Evolutionary conservation across 495 filamentous ascomycete species (phyloP).

Genomic region (Bathelium albidoporum): DNA sequence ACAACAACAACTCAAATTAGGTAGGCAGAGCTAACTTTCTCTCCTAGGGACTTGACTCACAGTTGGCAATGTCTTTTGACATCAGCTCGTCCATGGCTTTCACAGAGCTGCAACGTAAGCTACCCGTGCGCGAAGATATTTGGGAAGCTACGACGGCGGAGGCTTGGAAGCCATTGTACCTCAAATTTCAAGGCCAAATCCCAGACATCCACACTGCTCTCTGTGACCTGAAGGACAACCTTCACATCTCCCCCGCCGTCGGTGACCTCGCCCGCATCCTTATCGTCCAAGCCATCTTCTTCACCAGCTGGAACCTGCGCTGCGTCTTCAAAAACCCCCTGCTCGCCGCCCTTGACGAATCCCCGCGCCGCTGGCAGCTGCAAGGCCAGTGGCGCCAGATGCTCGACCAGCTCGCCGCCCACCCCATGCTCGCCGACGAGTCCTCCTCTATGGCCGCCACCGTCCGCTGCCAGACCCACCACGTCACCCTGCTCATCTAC

Average conservation of each 20-base stretch:
- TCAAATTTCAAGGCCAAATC: neutral
- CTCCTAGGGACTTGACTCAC: slow-evolving; percentile 6
- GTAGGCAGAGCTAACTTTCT: neutral
- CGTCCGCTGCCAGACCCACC: neutral
- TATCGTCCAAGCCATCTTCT: neutral
- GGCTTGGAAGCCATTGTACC: slow-evolving; percentile 6
- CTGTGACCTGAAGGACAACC: neutral
- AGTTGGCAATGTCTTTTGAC: slow-evolving; percentile 8
- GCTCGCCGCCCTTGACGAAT: neutral
- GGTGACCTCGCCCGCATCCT: neutral
- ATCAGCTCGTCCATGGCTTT: slow-evolving; percentile 6
- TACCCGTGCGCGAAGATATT: slow-evolving; percentile 7
- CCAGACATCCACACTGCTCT: neutral
- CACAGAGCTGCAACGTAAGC: slow-evolving; percentile 4
- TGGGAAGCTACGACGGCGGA: slow-evolving; percentile 9
- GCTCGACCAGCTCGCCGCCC: neutral
- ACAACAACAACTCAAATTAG: neutral
- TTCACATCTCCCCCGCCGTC: neutral
- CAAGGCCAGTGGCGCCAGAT: neutral
- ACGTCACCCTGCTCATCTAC: neutral
- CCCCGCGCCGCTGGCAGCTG: neutral
- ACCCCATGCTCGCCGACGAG: neutral
- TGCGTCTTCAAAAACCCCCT: neutral
- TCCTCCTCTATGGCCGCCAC: neutral
- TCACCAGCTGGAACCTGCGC: neutral